Evolutionary conservation across 176 grass and related monocot species (phyloP).

Genomic region (Cenchrus fungigraminus): DNA sequence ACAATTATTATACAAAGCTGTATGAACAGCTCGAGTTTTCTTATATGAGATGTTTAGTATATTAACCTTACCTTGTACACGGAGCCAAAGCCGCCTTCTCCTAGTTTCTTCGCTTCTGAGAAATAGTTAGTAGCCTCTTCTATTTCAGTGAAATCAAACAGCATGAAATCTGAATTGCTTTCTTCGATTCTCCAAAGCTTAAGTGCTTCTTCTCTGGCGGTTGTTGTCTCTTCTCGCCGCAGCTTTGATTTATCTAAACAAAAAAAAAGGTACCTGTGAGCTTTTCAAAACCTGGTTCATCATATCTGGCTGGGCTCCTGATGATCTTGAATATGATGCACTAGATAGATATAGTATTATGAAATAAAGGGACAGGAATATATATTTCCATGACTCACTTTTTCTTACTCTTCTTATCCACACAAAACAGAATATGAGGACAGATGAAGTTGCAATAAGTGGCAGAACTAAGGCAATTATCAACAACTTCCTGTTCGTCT

Average conservation of each 20-base stretch:
- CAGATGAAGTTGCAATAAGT: neutral
- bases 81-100: conserved; percentile 2
- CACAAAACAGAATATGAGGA: neutral
- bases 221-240: neutral
- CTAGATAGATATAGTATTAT: no score
- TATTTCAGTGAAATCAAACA: neutral
- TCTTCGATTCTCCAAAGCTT: neutral
- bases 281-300: neutral
- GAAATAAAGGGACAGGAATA: no score
- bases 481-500: neutral
- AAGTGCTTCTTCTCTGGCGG: neutral
- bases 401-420: conserved; percentile 9
- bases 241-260: neutral
- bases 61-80: neutral
- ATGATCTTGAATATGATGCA: no score
- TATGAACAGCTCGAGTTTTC: neutral
- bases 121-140: neutral
- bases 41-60: neutral
- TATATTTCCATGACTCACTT: neutral
- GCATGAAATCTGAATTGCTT: conserved; percentile 7
- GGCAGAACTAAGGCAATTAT: conserved; percentile 11
- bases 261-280: neutral
- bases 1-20: no score
- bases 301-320: no score
- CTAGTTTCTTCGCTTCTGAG: neutral